Base-by-base conservation (phyloP, 2,329 filamentous ascomycete species). In the Fusarium sp. region DNA sequence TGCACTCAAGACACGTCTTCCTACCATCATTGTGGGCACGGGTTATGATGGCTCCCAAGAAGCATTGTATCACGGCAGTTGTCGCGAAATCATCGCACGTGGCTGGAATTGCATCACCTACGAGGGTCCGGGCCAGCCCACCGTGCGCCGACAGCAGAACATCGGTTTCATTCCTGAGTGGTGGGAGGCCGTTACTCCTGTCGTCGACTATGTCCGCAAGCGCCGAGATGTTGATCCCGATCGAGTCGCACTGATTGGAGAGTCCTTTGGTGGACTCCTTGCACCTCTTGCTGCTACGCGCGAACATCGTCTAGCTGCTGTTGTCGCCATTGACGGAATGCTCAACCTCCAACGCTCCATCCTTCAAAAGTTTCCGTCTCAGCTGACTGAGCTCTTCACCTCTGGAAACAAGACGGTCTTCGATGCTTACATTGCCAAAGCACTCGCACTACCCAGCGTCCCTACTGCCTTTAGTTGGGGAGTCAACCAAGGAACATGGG, bases 11-110 rank as follows among this genome's bases (percentile, higher is more conserved):
- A 52, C 31, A 28, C 52, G 52, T 9, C 68, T 70, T n/a, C 81
- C 82, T 1, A 83, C 81, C 0, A 37, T 85, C 7, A 70, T 85
- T 30, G 71, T 84, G 15, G 77, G 81, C 28, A 82, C 76, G 40
- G 81, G 83, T 9, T 83, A 78, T 53, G 83, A 85, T 51, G 81
- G 78, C 7, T 72, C 78, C 0, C 81, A 83, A 60, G 82, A 85
- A 57, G 82, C 83, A 27, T 72, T 81, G n/a, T 80, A 80, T 52
- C 82, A 85, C 55, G 37, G 71, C 7, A 70, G 75, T 6, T 82
- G 76, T n/a, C 69, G 73, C 2, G 70, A 77, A 0, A 78, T 78
- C 0, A 66, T 83, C 7, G 75, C 77, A 13, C 76, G 82, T 1
- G 83, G 83, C 9, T 82, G 77, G 66, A 83, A 65, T n/a, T 65